Conservation (phyloP, 306 rosid species). For the Lablab purpureus region DNA sequence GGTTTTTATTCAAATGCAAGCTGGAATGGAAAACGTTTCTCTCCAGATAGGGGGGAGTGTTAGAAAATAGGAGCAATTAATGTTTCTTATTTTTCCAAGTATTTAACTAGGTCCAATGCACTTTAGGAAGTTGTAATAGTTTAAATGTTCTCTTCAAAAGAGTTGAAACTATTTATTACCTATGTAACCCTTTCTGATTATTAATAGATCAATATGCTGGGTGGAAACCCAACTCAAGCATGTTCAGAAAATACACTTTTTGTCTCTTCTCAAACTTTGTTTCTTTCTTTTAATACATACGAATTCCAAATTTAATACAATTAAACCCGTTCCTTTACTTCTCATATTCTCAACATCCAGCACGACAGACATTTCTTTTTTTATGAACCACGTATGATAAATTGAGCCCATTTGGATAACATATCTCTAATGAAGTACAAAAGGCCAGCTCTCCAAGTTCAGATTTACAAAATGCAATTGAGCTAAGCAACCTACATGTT, state of each 20-base stretch:
- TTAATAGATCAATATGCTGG: not conserved
- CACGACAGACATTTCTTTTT: not conserved
- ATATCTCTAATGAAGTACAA: not conserved
- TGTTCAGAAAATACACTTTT: too few relatives aligned
- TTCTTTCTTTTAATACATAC: not conserved
- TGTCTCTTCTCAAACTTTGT: too few relatives aligned
- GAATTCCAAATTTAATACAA: not conserved
- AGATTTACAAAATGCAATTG: not conserved
- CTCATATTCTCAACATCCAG: slow-evolving; percentile 36
- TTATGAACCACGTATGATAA: not conserved
- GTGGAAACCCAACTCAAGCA: not conserved
- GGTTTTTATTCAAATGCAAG: too few relatives aligned
- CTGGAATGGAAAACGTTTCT: too few relatives aligned
- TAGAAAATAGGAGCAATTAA: not conserved
- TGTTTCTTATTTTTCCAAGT: not conserved
- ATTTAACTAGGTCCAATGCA: not conserved
- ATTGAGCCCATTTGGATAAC: slow-evolving; percentile 17
- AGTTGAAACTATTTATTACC: not conserved
- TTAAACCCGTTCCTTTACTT: slow-evolving; percentile 1
- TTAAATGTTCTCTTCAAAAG: too few relatives aligned
- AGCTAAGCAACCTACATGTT: not conserved
- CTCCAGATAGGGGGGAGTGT: too few relatives aligned
- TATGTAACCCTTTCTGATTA: not conserved
- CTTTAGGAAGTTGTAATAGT: not conserved
- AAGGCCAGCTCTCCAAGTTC: slow-evolving; percentile 3